Evolutionary conservation across 2,329 filamentous ascomycete species (phyloP).

Genomic region (Tympanopsis confertula): DNA sequence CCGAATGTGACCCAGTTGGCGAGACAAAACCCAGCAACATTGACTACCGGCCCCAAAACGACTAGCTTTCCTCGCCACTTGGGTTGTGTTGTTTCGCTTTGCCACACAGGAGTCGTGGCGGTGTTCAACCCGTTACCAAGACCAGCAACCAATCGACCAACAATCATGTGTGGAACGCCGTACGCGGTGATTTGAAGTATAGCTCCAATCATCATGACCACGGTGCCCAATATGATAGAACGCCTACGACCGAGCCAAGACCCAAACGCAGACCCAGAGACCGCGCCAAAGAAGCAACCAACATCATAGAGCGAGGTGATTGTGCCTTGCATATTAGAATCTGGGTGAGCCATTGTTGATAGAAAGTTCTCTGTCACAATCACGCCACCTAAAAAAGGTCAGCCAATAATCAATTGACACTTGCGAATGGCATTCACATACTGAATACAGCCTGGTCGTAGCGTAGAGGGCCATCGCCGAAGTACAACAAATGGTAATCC

Average conservation of each 20-base stretch:
- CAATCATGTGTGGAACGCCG: constrained; percentile 7
- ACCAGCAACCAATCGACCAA: constrained; percentile 29
- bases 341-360: too few species aligned
- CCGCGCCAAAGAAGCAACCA: constrained; percentile 42
- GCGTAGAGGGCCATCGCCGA: too few species aligned
- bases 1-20: constrained; percentile 27
- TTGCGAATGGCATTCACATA: too few species aligned
- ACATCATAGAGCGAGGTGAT: constrained; percentile 47
- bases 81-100: constrained; percentile 21
- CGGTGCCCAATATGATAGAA: background rate
- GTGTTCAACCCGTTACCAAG: constrained; percentile 31
- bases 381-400: constrained; percentile 42
- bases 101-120: constrained; percentile 22
- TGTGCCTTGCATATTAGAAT: constrained; percentile 25
- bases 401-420: constrained; percentile 7
- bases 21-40: constrained; percentile 17
- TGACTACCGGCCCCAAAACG: constrained; percentile 17
- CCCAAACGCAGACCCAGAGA: constrained; percentile 12
- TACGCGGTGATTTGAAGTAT: background rate
- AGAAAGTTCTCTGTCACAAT: constrained; percentile 41
- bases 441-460: constrained; percentile 1
- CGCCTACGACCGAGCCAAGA: background rate
- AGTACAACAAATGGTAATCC: too few species aligned
- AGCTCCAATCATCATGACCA: background rate
- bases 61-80: constrained; percentile 18